Conservation (phyloP, 1,284 basidiomycete genomes). For the Phaffia rhodozyma region DNA sequence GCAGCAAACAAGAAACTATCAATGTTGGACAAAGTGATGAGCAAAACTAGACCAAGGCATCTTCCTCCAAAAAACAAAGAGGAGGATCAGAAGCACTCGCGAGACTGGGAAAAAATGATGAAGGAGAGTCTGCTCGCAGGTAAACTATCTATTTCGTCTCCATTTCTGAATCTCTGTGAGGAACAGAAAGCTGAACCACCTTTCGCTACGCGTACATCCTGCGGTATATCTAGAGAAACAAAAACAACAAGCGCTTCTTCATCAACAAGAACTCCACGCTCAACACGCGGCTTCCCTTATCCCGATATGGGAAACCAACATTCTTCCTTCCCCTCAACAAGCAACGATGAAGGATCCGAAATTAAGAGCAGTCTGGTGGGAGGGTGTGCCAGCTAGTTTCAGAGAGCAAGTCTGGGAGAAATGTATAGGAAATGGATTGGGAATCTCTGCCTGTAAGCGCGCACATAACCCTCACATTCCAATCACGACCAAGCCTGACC, state of each 20-base stretch:
- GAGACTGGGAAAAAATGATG: constrained; percentile 91
- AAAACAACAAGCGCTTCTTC: constrained; percentile 10
- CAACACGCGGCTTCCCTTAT: constrained; percentile 27
- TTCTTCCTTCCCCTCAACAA: constrained; percentile 24
- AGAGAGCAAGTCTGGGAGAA: constrained; percentile 76
- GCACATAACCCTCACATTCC: background rate
- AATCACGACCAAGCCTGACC: background rate
- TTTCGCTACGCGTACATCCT: background rate
- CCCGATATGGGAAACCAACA: constrained; percentile 31
- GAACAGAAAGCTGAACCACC: background rate
- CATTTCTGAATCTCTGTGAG: constrained; percentile 15
- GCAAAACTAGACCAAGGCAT: constrained; percentile 53
- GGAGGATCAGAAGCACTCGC: constrained; percentile 74
- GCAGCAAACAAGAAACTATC: background rate
- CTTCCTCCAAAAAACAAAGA: constrained; percentile 56
- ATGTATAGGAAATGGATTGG: constrained; percentile 77
- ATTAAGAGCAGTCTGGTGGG: constrained; percentile 77
- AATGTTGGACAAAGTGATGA: constrained; percentile 36
- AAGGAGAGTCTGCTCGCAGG: constrained; percentile 41
- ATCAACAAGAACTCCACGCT: constrained; percentile 6
- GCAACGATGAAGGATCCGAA: constrained; percentile 28
- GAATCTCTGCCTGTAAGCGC: constrained; percentile 64
- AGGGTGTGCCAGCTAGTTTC: constrained; percentile 74
- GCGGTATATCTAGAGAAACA: background rate
- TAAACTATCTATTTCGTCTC: constrained; percentile 32